Conservation (phyloP, 179 eudicot species). For the Sideroxylon spinosum region DNA sequence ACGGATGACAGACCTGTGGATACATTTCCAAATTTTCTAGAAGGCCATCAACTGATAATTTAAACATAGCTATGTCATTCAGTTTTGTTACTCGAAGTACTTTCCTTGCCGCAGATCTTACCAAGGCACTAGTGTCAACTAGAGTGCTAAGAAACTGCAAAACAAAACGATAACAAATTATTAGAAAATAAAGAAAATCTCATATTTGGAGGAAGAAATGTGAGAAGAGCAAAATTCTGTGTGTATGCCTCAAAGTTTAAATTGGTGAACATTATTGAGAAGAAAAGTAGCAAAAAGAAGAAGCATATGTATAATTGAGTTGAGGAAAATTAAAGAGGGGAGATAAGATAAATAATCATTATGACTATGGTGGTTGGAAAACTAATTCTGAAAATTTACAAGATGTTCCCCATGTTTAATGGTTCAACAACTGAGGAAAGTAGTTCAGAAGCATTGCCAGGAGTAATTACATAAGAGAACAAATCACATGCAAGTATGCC, state of each 20-base stretch:
- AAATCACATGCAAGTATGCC: no score
- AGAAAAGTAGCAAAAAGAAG: background rate
- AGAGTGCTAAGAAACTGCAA: constrained; percentile 70
- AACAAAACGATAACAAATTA: constrained; percentile 13
- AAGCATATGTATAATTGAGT: constrained; percentile 4
- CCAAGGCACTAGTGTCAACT: constrained; percentile 39
- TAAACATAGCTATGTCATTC: constrained; percentile 40
- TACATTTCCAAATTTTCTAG: constrained; percentile 52
- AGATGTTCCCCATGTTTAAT: background rate
- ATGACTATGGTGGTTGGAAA: constrained; percentile 5
- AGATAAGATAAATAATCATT: background rate
- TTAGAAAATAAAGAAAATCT: background rate
- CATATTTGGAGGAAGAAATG: background rate
- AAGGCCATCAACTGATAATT: constrained; percentile 49
- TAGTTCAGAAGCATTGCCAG: background rate
- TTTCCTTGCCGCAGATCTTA: constrained; percentile 59
- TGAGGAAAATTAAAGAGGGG: background rate
- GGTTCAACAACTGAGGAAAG: background rate
- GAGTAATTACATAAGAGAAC: constrained; percentile 1
- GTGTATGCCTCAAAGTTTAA: background rate
- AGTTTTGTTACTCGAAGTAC: constrained; percentile 47
- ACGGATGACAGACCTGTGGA: constrained; percentile 50
- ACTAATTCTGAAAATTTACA: background rate
- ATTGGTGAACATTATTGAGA: background rate
- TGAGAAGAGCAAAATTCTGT: background rate